Percentiles rank a stretch among this genome's conserved stretches.
These are phyloP conservation scores for Phytophthora brassicae DNA, from an alignment of 352 stramenopile genomes.

Conservation along the genomic window DNA sequence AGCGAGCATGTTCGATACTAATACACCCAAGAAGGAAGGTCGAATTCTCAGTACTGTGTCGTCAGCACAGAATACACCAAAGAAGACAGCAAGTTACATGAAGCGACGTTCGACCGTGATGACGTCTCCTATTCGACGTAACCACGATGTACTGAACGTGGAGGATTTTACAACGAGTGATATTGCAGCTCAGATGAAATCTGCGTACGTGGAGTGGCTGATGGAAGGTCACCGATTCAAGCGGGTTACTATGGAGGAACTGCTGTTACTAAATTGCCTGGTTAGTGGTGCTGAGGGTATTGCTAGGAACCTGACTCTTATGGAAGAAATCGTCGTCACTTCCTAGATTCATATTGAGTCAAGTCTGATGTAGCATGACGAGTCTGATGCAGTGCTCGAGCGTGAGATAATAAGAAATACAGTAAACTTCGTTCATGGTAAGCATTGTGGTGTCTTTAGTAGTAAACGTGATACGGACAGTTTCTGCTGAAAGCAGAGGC, in stretches of 20 bases:
- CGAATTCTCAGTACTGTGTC: constrained; percentile 25
- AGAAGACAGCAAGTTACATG: constrained; percentile 14
- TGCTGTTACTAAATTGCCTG: constrained; percentile 80
- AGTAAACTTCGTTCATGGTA: too few relatives aligned
- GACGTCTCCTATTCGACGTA: constrained; percentile 65
- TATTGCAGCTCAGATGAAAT: constrained; percentile 71
- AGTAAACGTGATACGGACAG: too few relatives aligned
- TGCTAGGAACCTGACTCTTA: constrained; percentile 62
- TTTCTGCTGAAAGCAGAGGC: too few relatives aligned
- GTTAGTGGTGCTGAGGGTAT: constrained; percentile 83
- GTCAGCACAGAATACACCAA: constrained; percentile 35
- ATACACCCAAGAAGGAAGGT: constrained; percentile 52
- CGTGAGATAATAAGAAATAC: constrained; percentile 5
- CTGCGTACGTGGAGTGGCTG: constrained; percentile 77
- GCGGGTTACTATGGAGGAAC: constrained; percentile 78
- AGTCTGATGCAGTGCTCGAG: background rate
- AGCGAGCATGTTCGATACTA: constrained; percentile 37
- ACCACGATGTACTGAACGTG: constrained; percentile 82
- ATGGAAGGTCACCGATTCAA: constrained; percentile 78
- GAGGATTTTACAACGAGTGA: constrained; percentile 77
- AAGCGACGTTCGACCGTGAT: constrained; percentile 34
- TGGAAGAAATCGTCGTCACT: constrained; percentile 77
- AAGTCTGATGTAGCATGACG: too few relatives aligned
- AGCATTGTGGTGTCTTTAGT: too few relatives aligned
- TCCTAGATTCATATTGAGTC: too few relatives aligned